Conservation (phyloP, 352 stramenopile species). For the Globisporangium canariense region DNA sequence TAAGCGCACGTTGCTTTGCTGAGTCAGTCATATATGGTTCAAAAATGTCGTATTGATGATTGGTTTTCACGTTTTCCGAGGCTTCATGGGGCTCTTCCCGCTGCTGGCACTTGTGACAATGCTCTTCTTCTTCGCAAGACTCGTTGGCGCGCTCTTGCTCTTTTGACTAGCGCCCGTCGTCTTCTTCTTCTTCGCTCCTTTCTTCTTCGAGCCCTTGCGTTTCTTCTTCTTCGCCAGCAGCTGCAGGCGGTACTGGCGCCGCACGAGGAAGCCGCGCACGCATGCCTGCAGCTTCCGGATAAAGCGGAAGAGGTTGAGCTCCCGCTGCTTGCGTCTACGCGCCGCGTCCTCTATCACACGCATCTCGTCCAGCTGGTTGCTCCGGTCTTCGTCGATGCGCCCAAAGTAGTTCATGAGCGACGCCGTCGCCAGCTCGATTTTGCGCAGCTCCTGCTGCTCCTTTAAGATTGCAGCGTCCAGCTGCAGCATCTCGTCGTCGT, state of each 20-base stretch:
- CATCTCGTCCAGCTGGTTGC: conserved; percentile 48
- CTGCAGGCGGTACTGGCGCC: conserved; percentile 26
- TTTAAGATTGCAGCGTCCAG: conserved; percentile 41
- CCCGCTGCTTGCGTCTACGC: conserved; percentile 25
- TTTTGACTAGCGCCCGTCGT: conserved; percentile 22
- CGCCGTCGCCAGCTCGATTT: conserved; percentile 28
- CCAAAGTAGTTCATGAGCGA: conserved; percentile 40
- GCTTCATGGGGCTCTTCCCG: conserved; percentile 3
- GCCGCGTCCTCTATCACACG: conserved; percentile 30
- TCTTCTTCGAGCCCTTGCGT: conserved; percentile 21
- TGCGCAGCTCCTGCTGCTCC: conserved; percentile 27
- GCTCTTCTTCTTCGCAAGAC: conserved; percentile 6
- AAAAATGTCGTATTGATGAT: not conserved
- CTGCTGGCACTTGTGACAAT: not conserved
- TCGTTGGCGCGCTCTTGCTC: conserved; percentile 2
- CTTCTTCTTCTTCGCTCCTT: conserved; percentile 20
- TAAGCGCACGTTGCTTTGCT: not conserved
- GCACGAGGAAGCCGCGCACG: conserved; percentile 57
- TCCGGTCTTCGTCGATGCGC: conserved; percentile 53
- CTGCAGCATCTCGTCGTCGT: conserved; percentile 45
- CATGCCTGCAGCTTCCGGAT: conserved; percentile 52
- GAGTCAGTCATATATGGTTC: not conserved
- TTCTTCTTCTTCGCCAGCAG: conserved; percentile 23
- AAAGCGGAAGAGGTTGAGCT: conserved; percentile 49
- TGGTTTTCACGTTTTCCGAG: not conserved